Evolutionary conservation across 2,329 filamentous ascomycete genomes (phyloP).

Genomic region (Diplocarpon rosae): DNA sequence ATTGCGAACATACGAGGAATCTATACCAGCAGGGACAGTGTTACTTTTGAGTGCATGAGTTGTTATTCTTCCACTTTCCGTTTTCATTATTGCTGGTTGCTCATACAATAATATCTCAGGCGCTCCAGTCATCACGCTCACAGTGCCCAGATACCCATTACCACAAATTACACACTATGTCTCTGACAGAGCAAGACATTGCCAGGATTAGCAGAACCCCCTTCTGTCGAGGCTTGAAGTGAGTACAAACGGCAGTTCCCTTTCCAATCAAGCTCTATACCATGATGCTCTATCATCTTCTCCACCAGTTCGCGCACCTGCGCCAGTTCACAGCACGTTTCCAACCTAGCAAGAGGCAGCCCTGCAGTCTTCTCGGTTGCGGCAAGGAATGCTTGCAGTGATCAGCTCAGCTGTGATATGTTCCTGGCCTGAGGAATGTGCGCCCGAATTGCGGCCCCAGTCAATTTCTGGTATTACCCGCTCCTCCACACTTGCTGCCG

Average conservation of each 20-base stretch:
- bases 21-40: not conserved
- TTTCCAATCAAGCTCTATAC: conserved; percentile 1
- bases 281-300: not conserved
- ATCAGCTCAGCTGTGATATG: conserved; percentile 1
- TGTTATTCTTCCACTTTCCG: not conserved
- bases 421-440: conserved; percentile 12
- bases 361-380: conserved; percentile 1
- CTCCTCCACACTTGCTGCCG: not conserved
- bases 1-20: conserved; percentile 2
- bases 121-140: not conserved
- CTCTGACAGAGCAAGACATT: conserved; percentile 11
- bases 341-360: conserved; percentile 2
- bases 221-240: conserved; percentile 17
- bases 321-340: conserved; percentile 9
- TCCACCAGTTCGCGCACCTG: conserved; percentile 25
- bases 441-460: not conserved
- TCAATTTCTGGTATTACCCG: not conserved
- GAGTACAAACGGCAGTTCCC: conserved; percentile 16
- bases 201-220: conserved; percentile 9
- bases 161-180: not conserved
- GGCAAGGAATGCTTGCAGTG: conserved; percentile 12
- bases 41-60: not conserved
- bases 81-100: not conserved
- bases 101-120: too few species aligned
- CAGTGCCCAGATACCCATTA: conserved; percentile 3